Evolutionary conservation across 2,329 filamentous ascomycete genomes (phyloP).

Genomic region (Fusarium sp.): DNA sequence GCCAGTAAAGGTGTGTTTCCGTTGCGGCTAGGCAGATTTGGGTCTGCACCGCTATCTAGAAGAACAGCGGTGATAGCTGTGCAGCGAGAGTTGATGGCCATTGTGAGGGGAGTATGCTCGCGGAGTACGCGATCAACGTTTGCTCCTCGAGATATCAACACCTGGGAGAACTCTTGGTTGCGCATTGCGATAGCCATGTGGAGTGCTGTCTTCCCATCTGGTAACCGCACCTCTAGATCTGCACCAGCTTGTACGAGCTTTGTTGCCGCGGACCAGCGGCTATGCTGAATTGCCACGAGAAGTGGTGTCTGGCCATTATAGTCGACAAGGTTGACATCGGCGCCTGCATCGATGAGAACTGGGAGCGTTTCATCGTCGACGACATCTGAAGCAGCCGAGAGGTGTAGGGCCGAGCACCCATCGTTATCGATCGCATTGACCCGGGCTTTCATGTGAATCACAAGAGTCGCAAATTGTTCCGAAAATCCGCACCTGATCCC

Average conservation of each 20-base stretch:
- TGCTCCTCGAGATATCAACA: conserved; percentile 42
- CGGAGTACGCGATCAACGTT: conserved; percentile 41
- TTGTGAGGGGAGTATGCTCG: conserved; percentile 43
- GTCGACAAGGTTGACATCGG: conserved; percentile 40
- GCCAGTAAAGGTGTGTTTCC: conserved; percentile 44
- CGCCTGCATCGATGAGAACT: conserved; percentile 38
- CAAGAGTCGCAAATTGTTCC: conserved; percentile 43
- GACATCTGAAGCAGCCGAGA: conserved; percentile 43
- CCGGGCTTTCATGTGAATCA: conserved; percentile 39
- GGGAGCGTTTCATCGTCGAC: conserved; percentile 43
- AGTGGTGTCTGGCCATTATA: conserved; percentile 42
- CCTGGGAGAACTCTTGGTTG: conserved; percentile 43
- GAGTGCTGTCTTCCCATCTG: conserved; percentile 43
- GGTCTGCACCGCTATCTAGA: conserved; percentile 42
- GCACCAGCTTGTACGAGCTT: conserved; percentile 43
- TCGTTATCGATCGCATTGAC: conserved; percentile 41
- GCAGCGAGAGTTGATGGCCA: conserved; percentile 43
- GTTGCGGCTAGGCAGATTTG: conserved; percentile 40
- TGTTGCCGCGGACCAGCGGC: conserved; percentile 38
- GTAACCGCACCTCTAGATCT: conserved; percentile 40
- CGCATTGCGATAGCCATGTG: conserved; percentile 43
- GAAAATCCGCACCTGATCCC: conserved; percentile 45
- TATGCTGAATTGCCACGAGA: conserved; percentile 39
- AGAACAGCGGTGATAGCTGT: conserved; percentile 43
- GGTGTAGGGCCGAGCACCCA: conserved; percentile 41